Evolutionary conservation across 2,329 filamentous ascomycete genomes (phyloP).

Genomic region (Aureobasidium zeae): DNA sequence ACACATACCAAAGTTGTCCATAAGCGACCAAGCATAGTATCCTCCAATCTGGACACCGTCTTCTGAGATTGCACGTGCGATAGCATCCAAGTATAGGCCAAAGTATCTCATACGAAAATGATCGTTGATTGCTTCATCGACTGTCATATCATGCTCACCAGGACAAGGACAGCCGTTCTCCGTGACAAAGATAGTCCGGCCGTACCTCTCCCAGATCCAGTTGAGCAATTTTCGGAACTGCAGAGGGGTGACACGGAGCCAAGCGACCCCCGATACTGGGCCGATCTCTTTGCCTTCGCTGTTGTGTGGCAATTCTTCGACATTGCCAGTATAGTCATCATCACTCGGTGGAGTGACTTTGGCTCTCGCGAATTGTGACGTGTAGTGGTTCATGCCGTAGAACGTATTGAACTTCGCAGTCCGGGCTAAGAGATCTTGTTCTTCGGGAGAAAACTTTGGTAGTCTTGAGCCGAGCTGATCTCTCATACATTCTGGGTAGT

Average conservation of each 20-base stretch:
- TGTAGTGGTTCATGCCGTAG: too few relatives aligned
- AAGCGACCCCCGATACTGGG: too few relatives aligned
- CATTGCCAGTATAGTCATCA: too few relatives aligned
- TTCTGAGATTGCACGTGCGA: background rate
- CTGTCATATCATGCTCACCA: background rate
- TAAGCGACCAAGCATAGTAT: background rate
- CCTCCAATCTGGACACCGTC: background rate
- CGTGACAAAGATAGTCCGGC: background rate
- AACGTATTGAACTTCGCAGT: background rate
- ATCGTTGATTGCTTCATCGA: background rate
- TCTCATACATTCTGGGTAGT: too few relatives aligned
- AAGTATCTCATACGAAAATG: background rate
- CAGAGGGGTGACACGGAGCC: too few relatives aligned
- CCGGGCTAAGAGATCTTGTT: background rate
- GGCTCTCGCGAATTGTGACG: too few relatives aligned
- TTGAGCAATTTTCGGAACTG: too few relatives aligned
- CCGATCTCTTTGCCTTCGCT: too few relatives aligned
- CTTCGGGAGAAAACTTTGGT: too few relatives aligned
- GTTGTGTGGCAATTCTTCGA: too few relatives aligned
- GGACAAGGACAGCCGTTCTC: background rate
- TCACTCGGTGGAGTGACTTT: too few relatives aligned
- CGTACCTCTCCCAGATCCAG: background rate
- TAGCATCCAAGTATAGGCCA: background rate
- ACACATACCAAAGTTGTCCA: constrained; percentile 1
- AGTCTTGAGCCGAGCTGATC: too few relatives aligned